A percentile compares a stretch with the other conserved stretches of the same genome.
Evolutionary conservation across 1,139 yeast genomes (phyloP).

Genomic region (Debaryomyces coudertii): DNA sequence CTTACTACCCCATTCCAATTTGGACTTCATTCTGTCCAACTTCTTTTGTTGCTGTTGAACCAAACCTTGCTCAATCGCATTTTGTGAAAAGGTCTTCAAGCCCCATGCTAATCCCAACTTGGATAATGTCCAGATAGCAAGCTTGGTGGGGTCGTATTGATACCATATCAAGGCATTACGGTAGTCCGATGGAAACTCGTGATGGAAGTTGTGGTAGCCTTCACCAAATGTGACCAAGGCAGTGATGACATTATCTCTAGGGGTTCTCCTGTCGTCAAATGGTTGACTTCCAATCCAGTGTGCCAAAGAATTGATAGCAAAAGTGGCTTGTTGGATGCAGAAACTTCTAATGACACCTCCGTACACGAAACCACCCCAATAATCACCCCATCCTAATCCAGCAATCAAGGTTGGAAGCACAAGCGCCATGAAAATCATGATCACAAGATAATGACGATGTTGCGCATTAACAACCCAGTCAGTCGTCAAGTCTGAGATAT

Average conservation of each 20-base stretch:
- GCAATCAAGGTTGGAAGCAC: conserved; percentile 76
- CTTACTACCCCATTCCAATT: conserved; percentile 91
- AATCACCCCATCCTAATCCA: conserved; percentile 85
- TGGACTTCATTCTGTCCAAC: conserved; percentile 75
- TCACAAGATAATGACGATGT: conserved; percentile 81
- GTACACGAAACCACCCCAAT: conserved; percentile 88
- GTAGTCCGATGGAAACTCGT: conserved; percentile 98
- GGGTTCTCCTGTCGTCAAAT: conserved; percentile 95
- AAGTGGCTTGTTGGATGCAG: conserved; percentile 94
- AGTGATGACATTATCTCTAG: conserved; percentile 92
- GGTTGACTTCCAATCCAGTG: conserved; percentile 99
- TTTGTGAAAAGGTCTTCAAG: conserved; percentile 90
- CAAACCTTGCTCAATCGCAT: conserved; percentile 94
- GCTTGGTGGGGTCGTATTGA: conserved; percentile 97
- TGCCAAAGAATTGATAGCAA: conserved; percentile 97
- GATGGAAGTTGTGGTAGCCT: conserved; percentile 99
- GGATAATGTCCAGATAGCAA: conserved; percentile 69
- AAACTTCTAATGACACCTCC: conserved; percentile 86
- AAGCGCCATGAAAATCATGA: conserved; percentile 71
- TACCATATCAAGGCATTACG: conserved; percentile 98
- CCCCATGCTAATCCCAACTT: conserved; percentile 86
- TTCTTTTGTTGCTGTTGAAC: conserved; percentile 97
- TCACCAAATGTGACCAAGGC: conserved; percentile 97
- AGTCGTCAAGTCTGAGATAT: conserved; percentile 84
- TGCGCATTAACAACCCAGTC: conserved; percentile 92